Evolutionary conservation across 345 rosid genomes (phyloP), one percentile per base, ranked within the genome.

Genomic region (Hevea brasiliensis): DNA sequence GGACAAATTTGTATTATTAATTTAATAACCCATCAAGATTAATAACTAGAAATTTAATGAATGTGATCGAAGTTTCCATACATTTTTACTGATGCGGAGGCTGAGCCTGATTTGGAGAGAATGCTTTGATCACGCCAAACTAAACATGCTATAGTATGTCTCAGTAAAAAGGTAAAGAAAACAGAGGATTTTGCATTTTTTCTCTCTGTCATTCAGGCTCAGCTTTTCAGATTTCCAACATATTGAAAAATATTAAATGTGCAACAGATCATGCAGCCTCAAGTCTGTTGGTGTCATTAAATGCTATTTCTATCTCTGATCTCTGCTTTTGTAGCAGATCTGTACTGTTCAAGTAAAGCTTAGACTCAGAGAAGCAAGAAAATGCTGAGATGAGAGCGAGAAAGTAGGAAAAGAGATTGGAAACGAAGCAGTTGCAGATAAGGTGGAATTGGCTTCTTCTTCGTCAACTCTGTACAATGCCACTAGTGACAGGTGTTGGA

Each of bases 401-500:
- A 61, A 60, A 61, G 29, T 32, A 45, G 15, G 29, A 45, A 68
- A 58, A 61, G 32, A 56, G 74, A 32, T 32, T 32, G 37, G 3
- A 73, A 27, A 72, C 70, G 40, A 48, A 57, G 53, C 74, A 68
- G 71, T 66, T 65, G 59, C 66, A 29, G 50, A 11, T 11, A 18
- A 51, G 18, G 18, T 5, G 27, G 64, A 58, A 48, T 32, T 58
- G 77, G 65, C 61, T 59, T 42, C 60, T 44, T 20, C 27, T 50
- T 65, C 18, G n/a, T 41, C 17, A 11, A 20, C 69, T 61, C 70
- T 57, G 68, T 72, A 67, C 59, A 76, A 64, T 73, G 79, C 71
- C 75, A 59, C 73, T 51, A 57, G 10, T 50, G 54, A 70, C 80
- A 79, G 77, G 54, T 44, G 68, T 73, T 61, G 77, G 67, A 70